These are phyloP conservation scores for Aspergillus sparsus DNA, from an alignment of 495 filamentous ascomycete genomes.

Conservation along the genomic window DNA sequence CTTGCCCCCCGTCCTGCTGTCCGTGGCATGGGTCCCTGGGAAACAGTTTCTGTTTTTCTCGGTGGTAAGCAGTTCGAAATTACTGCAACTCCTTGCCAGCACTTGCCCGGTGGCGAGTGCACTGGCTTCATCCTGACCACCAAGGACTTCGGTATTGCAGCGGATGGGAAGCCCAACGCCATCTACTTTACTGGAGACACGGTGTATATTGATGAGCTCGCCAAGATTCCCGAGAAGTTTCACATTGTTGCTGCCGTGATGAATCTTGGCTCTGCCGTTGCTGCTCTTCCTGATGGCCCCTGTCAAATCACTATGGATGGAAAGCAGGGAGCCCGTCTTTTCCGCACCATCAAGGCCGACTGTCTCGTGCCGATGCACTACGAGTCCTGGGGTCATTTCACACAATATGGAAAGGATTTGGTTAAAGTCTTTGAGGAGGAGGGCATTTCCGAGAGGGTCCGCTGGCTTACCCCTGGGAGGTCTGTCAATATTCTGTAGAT, in stretches of 20 bases:
- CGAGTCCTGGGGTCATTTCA: conserved; percentile 55
- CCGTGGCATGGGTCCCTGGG: conserved; percentile 35
- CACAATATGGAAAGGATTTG: conserved; percentile 32
- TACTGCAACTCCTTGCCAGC: conserved; percentile 4
- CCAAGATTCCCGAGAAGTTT: conserved; percentile 23
- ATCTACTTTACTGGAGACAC: conserved; percentile 60
- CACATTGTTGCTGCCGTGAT: conserved; percentile 30
- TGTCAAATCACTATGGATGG: conserved; percentile 56
- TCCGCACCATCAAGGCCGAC: conserved; percentile 46
- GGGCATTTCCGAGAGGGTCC: conserved; percentile 29
- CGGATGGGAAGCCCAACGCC: conserved; percentile 47
- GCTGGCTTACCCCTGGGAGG: conserved; percentile 23
- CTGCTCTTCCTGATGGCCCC: conserved; percentile 26
- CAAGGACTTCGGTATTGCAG: conserved; percentile 38
- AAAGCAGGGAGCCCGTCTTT: conserved; percentile 41
- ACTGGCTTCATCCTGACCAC: conserved; percentile 13
- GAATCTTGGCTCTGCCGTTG: conserved; percentile 36
- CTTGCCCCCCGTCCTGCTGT: conserved; percentile 46
- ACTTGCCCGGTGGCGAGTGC: conserved; percentile 10
- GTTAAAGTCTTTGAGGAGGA: conserved; percentile 29
- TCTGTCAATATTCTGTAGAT: neutral
- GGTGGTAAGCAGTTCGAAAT: conserved; percentile 2
- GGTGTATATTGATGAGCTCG: conserved; percentile 49
- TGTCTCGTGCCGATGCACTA: conserved; percentile 55
- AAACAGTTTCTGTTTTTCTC: neutral